These are phyloP conservation scores for Bauhinia variegata DNA, from an alignment of 306 rosid species.

Conservation along the genomic window DNA sequence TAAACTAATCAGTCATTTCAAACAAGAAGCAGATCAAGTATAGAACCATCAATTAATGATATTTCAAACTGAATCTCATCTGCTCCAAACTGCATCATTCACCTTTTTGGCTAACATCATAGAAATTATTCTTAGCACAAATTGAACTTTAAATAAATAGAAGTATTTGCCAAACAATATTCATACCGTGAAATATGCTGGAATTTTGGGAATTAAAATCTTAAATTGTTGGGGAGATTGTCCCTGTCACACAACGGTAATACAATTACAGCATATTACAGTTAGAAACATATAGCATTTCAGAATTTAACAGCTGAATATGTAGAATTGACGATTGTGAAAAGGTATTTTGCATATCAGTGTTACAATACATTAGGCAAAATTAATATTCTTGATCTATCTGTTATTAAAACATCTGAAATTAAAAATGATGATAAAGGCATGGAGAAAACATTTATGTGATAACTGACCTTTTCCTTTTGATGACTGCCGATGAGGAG, in stretches of 20 bases:
- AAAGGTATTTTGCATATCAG: constrained; percentile 6
- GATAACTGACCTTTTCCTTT: constrained; percentile 47
- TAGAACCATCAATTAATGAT: background rate
- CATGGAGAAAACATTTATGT: background rate
- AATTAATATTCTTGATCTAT: background rate
- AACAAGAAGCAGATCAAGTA: background rate
- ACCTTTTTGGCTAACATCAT: background rate
- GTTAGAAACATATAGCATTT: background rate
- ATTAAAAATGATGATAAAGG: background rate
- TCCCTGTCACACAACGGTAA: constrained; percentile 51
- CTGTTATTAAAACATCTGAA: background rate
- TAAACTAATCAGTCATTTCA: background rate
- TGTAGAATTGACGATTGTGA: background rate
- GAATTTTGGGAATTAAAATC: constrained; percentile 68
- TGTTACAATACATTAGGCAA: background rate
- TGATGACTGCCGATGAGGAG: constrained; percentile 67
- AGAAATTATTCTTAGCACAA: background rate
- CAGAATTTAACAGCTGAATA: constrained; percentile 1
- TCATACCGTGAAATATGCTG: constrained; percentile 78
- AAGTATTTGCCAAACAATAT: background rate
- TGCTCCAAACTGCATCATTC: background rate
- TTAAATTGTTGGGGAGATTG: constrained; percentile 68
- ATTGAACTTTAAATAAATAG: background rate
- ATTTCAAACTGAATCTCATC: constrained; percentile 14
- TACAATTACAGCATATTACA: background rate